Percentiles rank a stretch among this genome's conserved stretches.
phyloP scores from a whole-genome alignment of 2,329 filamentous ascomycete genomes.

The Didymellaceae sp. region DNA sequence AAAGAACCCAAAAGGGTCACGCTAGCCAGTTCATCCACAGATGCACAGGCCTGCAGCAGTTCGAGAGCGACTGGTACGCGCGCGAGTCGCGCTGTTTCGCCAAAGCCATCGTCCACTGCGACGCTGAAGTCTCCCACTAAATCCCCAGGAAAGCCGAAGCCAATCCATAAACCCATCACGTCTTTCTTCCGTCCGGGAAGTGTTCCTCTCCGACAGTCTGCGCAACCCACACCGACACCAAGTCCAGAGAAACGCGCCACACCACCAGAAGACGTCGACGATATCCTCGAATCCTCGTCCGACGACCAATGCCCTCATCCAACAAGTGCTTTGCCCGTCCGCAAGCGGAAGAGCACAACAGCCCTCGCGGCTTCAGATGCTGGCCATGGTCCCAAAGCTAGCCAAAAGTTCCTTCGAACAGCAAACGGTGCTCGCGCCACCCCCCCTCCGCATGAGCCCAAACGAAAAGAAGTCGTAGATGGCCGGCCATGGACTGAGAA shows the following conservation, averaged over 20 bases:
- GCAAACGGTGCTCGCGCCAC: slow-evolving; percentile 41
- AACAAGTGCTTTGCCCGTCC: slow-evolving; percentile 35
- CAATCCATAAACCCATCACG: slow-evolving; percentile 53
- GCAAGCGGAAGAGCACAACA: slow-evolving; percentile 36
- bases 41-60: slow-evolving; percentile 23
- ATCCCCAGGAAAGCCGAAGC: slow-evolving; percentile 45
- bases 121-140: slow-evolving; percentile 40
- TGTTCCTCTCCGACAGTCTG: slow-evolving; percentile 49
- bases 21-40: slow-evolving; percentile 30
- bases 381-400: slow-evolving; percentile 33
- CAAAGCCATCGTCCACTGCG: slow-evolving; percentile 25
- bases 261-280: slow-evolving; percentile 41
- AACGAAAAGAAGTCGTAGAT: slow-evolving; percentile 55
- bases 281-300: slow-evolving; percentile 47
- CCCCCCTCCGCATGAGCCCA: slow-evolving; percentile 36
- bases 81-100: slow-evolving; percentile 30
- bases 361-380: slow-evolving; percentile 18
- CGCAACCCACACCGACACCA: slow-evolving; percentile 47
- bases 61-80: slow-evolving; percentile 25
- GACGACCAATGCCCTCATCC: slow-evolving; percentile 35
- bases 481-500: slow-evolving; percentile 84
- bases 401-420: slow-evolving; percentile 56
- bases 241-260: slow-evolving; percentile 48
- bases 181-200: slow-evolving; percentile 58
- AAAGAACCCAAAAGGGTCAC: slow-evolving; percentile 40